A percentile compares a stretch with the other conserved stretches of the same genome.
These are phyloP conservation scores for Colletotrichum siamense DNA, from an alignment of 2,329 filamentous ascomycete genomes.

Conservation along the genomic window DNA sequence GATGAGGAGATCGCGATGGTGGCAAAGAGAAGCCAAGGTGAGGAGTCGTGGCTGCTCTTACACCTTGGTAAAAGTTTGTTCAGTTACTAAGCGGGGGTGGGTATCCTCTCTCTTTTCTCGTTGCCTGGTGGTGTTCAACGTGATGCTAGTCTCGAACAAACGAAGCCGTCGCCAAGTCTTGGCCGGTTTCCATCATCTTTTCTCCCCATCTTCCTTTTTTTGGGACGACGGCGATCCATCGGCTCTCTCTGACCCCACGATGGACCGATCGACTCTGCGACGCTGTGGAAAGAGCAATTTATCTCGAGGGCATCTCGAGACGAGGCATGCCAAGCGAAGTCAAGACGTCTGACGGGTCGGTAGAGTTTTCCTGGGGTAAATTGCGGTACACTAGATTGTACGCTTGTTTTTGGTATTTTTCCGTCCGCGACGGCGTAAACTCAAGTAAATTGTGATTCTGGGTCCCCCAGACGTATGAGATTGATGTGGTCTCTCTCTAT, in stretches of 20 bases:
- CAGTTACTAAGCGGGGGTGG: background rate
- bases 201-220: background rate
- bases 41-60: slow-evolving; percentile 1
- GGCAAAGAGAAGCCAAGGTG: background rate
- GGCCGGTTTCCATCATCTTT: background rate
- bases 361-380: background rate
- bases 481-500: background rate
- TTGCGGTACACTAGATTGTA: background rate
- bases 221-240: background rate
- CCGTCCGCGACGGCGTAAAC: background rate
- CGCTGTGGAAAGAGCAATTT: slow-evolving; percentile 1
- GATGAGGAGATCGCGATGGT: background rate
- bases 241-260: background rate
- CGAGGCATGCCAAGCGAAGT: background rate
- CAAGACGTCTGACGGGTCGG: background rate
- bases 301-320: slow-evolving; percentile 16
- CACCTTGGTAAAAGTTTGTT: background rate
- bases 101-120: background rate
- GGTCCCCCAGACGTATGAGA: background rate
- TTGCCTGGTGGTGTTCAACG: background rate
- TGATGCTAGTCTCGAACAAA: background rate
- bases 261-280: background rate
- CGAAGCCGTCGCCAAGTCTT: background rate
- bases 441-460: background rate
- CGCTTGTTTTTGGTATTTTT: background rate